Base-by-base conservation (phyloP, 352 stramenopile species). In the Globisporangium iwayamae region DNA sequence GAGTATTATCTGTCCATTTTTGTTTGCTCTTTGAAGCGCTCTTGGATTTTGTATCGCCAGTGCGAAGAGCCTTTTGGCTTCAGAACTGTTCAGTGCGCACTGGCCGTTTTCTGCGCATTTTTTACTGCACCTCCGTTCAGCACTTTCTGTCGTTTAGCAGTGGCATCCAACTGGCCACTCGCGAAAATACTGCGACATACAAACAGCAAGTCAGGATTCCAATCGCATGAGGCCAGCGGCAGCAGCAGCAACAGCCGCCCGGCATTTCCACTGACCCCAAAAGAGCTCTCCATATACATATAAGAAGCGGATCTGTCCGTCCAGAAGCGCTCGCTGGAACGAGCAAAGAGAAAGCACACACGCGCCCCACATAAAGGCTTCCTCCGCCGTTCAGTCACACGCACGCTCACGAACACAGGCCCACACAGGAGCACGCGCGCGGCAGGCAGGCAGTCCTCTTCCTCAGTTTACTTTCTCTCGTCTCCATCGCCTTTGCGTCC, bases 81-180 rank as follows among this genome's bases (percentile, higher is more conserved):
- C 56, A 62, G 56, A 62, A 62, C 56, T 62, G 56, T 62, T 62
- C 56, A 62, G 56, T 62, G 18, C 43, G 30, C n/a, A 53, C 34
- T 54, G 56, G 56, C 41, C 41, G 56, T 43, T 62, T 62, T 62
- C 43, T 62, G 55, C n/a, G 6, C 36, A n/a, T 38, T 45, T 39
- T 10, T 39, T 28, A 47, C 2, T 25, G 14, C 56, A 41, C 41
- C 55, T 61, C 55, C 20, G 38, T 25, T 52, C 39, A 18, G 14
- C 18, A 30, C 56, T 62, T 62, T 62, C 56, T 62, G 43, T 28
- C 6, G 6, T 30, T 30, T 16, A 22, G 28, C 20, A 28, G 32
- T 54, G 28, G 22, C 10, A 20, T 13, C n/a, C 10, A 13, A 22
- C 22, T 34, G 13, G n/a, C 50, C 50, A 25, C 14, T 56, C n/a